Conservation (phyloP, 176 grass and related monocot species). For the Paspalum vaginatum region DNA sequence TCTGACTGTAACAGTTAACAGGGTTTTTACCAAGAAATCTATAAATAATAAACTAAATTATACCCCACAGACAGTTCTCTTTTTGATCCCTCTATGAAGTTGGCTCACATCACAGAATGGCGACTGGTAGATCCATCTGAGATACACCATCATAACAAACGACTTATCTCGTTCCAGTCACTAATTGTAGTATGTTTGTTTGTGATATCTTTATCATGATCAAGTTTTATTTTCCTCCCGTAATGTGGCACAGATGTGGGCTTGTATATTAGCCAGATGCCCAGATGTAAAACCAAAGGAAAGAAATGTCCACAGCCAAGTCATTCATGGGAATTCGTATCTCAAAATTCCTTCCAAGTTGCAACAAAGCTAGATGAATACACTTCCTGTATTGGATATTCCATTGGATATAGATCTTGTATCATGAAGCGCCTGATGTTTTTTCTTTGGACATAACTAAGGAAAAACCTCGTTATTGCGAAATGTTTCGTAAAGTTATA, state of each 20-base stretch:
- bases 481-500: not conserved
- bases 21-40: too few species aligned
- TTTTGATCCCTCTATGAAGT: too few species aligned
- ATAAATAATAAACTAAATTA: too few species aligned
- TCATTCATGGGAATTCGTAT: not conserved
- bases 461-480: not conserved
- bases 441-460: not conserved
- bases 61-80: too few species aligned
- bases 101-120: too few species aligned
- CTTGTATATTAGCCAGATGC: not conserved
- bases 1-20: too few species aligned
- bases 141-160: too few species aligned
- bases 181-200: not conserved
- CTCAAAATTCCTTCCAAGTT: not conserved
- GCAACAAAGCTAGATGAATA: not conserved
- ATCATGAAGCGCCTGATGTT: not conserved
- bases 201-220: not conserved
- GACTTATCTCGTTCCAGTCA: not conserved
- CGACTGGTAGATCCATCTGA: not conserved
- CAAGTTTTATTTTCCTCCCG: not conserved
- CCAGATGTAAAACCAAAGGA: not conserved
- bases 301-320: not conserved
- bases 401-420: too few species aligned
- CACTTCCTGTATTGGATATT: not conserved
- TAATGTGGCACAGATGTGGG: not conserved